phyloP scores from a whole-genome alignment of 305 asterid genomes.

The Solanum aculeatissimum region DNA sequence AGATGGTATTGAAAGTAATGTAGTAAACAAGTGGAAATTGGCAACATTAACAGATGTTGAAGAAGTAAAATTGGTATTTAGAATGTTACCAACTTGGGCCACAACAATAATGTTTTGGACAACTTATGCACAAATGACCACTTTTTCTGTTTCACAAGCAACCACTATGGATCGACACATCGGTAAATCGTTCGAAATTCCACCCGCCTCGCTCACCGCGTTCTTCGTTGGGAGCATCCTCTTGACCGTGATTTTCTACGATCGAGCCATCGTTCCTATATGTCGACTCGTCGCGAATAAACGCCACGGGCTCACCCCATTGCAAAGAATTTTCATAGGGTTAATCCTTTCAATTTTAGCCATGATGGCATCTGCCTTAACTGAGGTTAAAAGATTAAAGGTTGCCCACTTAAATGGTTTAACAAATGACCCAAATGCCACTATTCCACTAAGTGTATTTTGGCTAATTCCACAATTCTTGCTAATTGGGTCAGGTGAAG shows the following conservation, averaged over 20 bases:
- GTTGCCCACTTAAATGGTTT: conserved; percentile 31
- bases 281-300: conserved; percentile 16
- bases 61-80: conserved; percentile 54
- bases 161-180: conserved; percentile 51
- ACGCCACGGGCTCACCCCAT: conserved; percentile 54
- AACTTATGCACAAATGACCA: conserved; percentile 59
- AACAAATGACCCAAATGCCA: conserved; percentile 6
- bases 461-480: conserved; percentile 62
- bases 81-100: conserved; percentile 87
- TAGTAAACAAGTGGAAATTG: conserved; percentile 41
- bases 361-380: conserved; percentile 47
- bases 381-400: conserved; percentile 38
- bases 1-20: not conserved
- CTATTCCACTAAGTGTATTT: conserved; percentile 47
- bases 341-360: conserved; percentile 35
- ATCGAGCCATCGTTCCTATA: conserved; percentile 39
- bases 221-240: conserved; percentile 61
- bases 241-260: conserved; percentile 53
- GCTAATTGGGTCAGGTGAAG: conserved; percentile 72
- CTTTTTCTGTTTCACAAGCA: conserved; percentile 78
- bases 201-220: conserved; percentile 59
- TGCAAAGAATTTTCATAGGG: conserved; percentile 54
- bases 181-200: conserved; percentile 41
- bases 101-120: conserved; percentile 81
- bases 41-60: conserved; percentile 78